Conservation (phyloP, 2,329 filamentous ascomycete genomes). For the Emergomyces orientalis region DNA sequence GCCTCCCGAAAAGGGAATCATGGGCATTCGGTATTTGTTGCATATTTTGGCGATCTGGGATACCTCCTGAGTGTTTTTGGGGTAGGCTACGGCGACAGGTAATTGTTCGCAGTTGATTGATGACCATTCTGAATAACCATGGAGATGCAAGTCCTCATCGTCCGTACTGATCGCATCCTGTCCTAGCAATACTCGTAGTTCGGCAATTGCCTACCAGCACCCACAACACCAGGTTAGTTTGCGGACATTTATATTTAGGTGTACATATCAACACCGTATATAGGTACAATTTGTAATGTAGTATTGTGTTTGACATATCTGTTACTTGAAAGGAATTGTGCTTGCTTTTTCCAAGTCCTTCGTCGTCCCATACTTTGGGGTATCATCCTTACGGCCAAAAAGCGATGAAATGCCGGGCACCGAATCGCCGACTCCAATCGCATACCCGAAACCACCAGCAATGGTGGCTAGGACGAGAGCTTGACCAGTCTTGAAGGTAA, state of each 20-base stretch:
- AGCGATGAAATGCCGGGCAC: conserved; percentile 22
- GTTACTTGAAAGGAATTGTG: conserved; percentile 1
- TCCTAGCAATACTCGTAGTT: conserved; percentile 46
- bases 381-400: conserved; percentile 14
- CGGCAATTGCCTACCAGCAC: conserved; percentile 43
- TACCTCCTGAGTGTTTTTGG: conserved; percentile 55
- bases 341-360: conserved; percentile 34
- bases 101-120: conserved; percentile 55
- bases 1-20: conserved; percentile 80
- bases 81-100: conserved; percentile 57
- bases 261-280: not conserved
- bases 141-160: conserved; percentile 52
- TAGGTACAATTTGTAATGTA: not conserved
- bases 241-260: not conserved
- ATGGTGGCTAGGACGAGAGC: conserved; percentile 40
- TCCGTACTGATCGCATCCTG: conserved; percentile 55
- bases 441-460: conserved; percentile 45
- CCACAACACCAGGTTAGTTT: not conserved
- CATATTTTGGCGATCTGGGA: conserved; percentile 60
- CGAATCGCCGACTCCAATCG: conserved; percentile 40
- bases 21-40: conserved; percentile 67
- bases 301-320: not conserved
- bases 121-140: conserved; percentile 64
- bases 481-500: conserved; percentile 9
- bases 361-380: conserved; percentile 31